Evolutionary conservation across 192 early-diverging fungal genomes (phyloP), one percentile per base, ranked within the genome.

Genomic region (Coemansia sp.): DNA sequence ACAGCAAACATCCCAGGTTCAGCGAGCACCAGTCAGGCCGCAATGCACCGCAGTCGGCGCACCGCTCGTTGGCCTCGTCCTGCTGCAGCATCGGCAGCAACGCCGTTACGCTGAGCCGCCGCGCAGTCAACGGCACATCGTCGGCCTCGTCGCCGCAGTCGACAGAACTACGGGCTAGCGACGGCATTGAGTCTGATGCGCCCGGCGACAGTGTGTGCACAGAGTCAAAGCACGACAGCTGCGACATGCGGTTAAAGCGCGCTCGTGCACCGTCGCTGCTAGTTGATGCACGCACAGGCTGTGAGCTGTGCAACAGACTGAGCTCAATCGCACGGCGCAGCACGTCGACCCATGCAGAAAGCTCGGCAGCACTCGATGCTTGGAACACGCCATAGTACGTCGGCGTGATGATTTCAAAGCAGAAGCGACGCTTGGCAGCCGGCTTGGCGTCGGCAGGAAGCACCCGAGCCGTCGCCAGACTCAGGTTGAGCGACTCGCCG

Each of bases 21-120:
- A 90, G 89, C 76, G 88, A 87, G 59, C 92, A 91, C 94, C 94
- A 96, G 64, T 93, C 89, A 6, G 93, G 91, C 59, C 84, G 84
- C 73, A 41, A 24, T 19, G 82, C 71, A 0, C 78, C 79, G 60
- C 88, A 89, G 69, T 89, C 88, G 0, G 82, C 88, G 53, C 88
- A 89, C 22, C 5, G 55, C 11, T 22, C 59, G 66, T 81, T 81
- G 27, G 66, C 78, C 2, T 27, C 52, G 47, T 60, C 57, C 45
- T 62, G 66, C 32, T 49, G 54, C 41, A 61, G 47, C 59, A 61
- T 14, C 11, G 43, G 58, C 53, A 72, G 48, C 29, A 80, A 45
- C 38, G 17, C 61, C 5, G 58, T 60, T 23, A 63, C 55, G 1
- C 38, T 58, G 19, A 59, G 35, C 1, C 55, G 57, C 29, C 61